Evolutionary conservation across 2,329 filamentous ascomycete species (phyloP).

Genomic region (Calonectria leucothoes): DNA sequence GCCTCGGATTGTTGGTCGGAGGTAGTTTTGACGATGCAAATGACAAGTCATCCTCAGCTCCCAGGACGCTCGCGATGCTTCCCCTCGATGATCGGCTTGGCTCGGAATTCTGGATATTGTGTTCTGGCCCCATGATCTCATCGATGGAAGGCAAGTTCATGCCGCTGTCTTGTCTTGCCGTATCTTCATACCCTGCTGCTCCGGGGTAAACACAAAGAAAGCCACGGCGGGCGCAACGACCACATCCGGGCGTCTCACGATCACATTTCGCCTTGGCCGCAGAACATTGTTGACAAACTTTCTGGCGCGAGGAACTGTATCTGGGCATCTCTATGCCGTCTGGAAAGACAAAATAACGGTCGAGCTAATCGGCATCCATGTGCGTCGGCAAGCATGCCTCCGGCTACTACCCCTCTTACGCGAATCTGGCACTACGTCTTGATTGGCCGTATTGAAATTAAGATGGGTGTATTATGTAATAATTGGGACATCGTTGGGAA

Average conservation of each 20-base stretch:
- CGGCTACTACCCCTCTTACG: background rate
- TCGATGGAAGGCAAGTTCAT: conserved; percentile 6
- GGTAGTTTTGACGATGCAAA: background rate
- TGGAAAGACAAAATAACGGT: background rate
- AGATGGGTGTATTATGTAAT: background rate
- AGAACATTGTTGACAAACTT: conserved; percentile 52
- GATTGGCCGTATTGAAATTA: background rate
- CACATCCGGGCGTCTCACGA: conserved; percentile 46
- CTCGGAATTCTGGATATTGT: background rate
- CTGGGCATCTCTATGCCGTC: background rate
- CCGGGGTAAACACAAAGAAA: conserved; percentile 46
- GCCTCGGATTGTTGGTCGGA: background rate
- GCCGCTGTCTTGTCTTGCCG: background rate
- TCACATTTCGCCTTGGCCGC: conserved; percentile 55
- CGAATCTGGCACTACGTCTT: background rate
- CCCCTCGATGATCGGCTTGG: background rate
- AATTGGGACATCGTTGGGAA: background rate
- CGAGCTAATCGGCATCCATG: background rate
- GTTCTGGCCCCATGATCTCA: background rate
- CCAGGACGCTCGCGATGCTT: background rate
- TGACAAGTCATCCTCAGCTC: background rate
- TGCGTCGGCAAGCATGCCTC: background rate
- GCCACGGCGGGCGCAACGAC: conserved; percentile 45
- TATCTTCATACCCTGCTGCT: background rate
- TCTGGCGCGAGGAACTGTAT: conserved; percentile 53